Evolutionary conservation across 371 early-diverging fungal genomes (phyloP).

Genomic region (Actinomortierella wolfii): DNA sequence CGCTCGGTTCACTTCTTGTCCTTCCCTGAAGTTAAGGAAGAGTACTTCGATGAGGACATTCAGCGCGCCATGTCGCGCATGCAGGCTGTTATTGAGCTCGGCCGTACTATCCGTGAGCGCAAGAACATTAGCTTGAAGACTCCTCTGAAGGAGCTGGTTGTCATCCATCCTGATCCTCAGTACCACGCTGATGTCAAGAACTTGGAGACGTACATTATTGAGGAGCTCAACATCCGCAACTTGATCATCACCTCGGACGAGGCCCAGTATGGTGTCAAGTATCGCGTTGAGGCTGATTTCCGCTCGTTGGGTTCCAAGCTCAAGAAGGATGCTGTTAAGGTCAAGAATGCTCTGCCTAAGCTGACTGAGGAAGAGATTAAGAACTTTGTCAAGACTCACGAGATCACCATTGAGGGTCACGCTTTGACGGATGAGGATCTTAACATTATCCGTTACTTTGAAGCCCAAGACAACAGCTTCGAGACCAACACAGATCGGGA

Average conservation of each 20-base stretch:
- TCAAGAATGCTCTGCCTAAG: conserved; percentile 86
- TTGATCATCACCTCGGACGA: conserved; percentile 91
- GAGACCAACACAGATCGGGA: conserved; percentile 85
- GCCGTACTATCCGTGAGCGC: conserved; percentile 95
- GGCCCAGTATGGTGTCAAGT: conserved; percentile 89
- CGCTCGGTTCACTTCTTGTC: conserved; percentile 91
- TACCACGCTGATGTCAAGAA: conserved; percentile 87
- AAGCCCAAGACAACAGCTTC: conserved; percentile 63
- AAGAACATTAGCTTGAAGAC: conserved; percentile 96
- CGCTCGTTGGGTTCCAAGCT: conserved; percentile 89
- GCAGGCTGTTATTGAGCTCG: conserved; percentile 98
- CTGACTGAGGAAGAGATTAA: conserved; percentile 83
- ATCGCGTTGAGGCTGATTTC: conserved; percentile 89
- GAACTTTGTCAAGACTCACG: conserved; percentile 71
- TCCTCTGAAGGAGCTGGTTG: conserved; percentile 93
- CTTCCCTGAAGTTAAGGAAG: conserved; percentile 91
- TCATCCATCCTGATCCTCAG: conserved; percentile 88
- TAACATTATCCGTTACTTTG: conserved; percentile 83
- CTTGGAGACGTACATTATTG: conserved; percentile 86
- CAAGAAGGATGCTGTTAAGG: conserved; percentile 87
- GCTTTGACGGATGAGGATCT: conserved; percentile 83
- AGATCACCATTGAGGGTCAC: conserved; percentile 83
- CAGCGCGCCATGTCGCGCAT: conserved; percentile 94
- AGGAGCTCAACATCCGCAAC: conserved; percentile 93
- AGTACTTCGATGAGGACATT: conserved; percentile 95